Percentiles rank a stretch among this genome's conserved stretches.
Evolutionary conservation across 2,329 filamentous ascomycete genomes (phyloP).

Genomic region (Diplodia corticola): DNA sequence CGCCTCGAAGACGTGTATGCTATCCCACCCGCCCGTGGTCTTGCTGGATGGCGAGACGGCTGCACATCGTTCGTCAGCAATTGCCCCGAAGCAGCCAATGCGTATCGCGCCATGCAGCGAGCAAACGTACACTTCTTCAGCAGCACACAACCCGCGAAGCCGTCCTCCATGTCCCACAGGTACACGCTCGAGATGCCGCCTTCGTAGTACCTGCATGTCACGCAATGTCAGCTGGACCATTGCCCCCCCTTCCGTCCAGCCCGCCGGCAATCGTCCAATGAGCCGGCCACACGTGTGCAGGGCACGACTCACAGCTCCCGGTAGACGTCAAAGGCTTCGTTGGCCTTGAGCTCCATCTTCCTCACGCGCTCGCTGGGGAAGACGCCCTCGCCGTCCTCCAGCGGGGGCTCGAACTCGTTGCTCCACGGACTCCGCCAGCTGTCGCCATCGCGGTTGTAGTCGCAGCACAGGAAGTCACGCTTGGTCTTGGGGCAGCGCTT

Average conservation of each 20-base stretch:
- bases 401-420: conserved; percentile 93
- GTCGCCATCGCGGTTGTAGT: conserved; percentile 99
- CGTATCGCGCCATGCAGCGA: neutral
- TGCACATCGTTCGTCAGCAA: conserved; percentile 41
- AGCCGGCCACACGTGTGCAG: neutral
- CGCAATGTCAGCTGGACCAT: conserved; percentile 18
- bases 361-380: conserved; percentile 87
- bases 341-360: conserved; percentile 90
- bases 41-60: conserved; percentile 65
- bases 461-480: conserved; percentile 95
- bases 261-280: neutral
- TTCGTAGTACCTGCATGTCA: conserved; percentile 72
- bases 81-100: neutral
- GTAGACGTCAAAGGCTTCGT: conserved; percentile 96
- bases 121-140: conserved; percentile 79
- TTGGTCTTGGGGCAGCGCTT: conserved; percentile 84
- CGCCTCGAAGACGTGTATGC: conserved; percentile 97
- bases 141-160: conserved; percentile 92
- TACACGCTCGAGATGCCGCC: conserved; percentile 95
- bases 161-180: conserved; percentile 97
- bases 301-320: conserved; percentile 67
- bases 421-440: conserved; percentile 98
- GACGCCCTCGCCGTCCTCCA: conserved; percentile 75
- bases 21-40: conserved; percentile 88
- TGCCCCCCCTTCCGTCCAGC: neutral